These are phyloP conservation scores for Colletotrichum caudatum DNA, from an alignment of 2,329 filamentous ascomycete genomes.

Conservation along the genomic window DNA sequence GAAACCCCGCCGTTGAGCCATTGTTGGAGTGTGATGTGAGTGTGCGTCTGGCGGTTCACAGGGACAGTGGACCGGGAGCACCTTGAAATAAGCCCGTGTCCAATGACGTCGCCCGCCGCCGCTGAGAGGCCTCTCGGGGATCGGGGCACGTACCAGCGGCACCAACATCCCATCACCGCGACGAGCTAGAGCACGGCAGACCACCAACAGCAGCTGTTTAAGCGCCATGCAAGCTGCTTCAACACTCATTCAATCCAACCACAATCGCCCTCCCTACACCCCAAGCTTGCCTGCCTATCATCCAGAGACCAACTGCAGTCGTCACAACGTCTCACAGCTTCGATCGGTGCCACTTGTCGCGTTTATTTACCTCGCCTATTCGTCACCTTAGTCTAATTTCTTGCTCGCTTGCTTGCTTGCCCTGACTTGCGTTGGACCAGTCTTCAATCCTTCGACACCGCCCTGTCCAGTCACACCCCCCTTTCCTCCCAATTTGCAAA, in stretches of 20 bases:
- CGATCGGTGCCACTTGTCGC: conserved; percentile 18
- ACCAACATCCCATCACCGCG: conserved; percentile 8
- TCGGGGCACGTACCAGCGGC: conserved; percentile 18
- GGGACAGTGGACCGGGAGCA: conserved; percentile 17
- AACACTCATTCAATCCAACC: conserved; percentile 36
- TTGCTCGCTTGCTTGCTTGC: not conserved
- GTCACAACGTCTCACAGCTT: conserved; percentile 19
- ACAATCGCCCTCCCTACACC: conserved; percentile 31
- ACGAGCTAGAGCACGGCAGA: conserved; percentile 27
- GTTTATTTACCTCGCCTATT: conserved; percentile 19
- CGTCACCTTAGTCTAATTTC: conserved; percentile 28
- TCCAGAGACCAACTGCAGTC: conserved; percentile 18
- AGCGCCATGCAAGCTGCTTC: conserved; percentile 40
- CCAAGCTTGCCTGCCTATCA: not conserved
- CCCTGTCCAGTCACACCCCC: not conserved
- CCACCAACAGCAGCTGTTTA: conserved; percentile 30
- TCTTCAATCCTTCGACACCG: conserved; percentile 6
- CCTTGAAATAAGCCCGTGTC: conserved; percentile 21
- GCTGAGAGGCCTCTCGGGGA: conserved; percentile 37
- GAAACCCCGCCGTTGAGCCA: not conserved
- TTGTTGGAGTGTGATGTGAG: not conserved
- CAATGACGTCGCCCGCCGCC: conserved; percentile 39
- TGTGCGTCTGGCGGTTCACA: not conserved
- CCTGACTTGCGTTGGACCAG: conserved; percentile 13
- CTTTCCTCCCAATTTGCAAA: not conserved